phyloP scores from a whole-genome alignment of 148 eudicot species.

The Salicornia ramosissima region DNA sequence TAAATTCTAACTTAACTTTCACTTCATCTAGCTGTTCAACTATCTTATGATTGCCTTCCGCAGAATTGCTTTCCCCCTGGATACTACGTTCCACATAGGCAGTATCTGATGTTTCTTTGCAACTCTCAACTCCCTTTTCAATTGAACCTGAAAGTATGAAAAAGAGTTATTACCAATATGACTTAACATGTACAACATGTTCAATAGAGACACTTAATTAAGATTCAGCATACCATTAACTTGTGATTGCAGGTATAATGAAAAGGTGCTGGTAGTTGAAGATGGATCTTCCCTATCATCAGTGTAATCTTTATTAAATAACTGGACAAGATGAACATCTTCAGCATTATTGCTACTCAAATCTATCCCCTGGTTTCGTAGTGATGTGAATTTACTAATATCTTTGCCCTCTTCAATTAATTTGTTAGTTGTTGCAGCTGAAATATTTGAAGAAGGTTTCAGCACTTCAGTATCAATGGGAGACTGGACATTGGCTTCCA shows the following conservation, averaged over 20 bases:
- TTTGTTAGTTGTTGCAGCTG: not conserved
- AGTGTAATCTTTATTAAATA: not conserved
- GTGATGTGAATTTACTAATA: too few relatives aligned
- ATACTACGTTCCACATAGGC: not conserved
- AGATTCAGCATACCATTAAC: not conserved
- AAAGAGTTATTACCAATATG: not conserved
- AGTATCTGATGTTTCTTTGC: not conserved
- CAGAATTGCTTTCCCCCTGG: too few relatives aligned
- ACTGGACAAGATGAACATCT: not conserved
- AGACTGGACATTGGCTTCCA: constrained; percentile 2
- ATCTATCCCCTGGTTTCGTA: not conserved
- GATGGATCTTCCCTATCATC: not conserved
- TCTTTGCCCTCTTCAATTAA: not conserved
- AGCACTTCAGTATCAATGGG: not conserved
- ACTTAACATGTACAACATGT: not conserved
- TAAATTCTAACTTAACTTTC: not conserved
- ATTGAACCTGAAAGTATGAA: constrained; percentile 4
- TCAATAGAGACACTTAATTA: not conserved
- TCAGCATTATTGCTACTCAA: not conserved
- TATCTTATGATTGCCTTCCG: not conserved
- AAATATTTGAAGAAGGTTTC: not conserved
- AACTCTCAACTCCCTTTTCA: not conserved
- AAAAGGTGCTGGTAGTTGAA: not conserved
- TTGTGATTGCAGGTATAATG: not conserved
- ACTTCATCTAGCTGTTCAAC: constrained; percentile 5